Base-by-base conservation (phyloP, 2,329 filamentous ascomycete species). In the Lanzia echinophila region DNA sequence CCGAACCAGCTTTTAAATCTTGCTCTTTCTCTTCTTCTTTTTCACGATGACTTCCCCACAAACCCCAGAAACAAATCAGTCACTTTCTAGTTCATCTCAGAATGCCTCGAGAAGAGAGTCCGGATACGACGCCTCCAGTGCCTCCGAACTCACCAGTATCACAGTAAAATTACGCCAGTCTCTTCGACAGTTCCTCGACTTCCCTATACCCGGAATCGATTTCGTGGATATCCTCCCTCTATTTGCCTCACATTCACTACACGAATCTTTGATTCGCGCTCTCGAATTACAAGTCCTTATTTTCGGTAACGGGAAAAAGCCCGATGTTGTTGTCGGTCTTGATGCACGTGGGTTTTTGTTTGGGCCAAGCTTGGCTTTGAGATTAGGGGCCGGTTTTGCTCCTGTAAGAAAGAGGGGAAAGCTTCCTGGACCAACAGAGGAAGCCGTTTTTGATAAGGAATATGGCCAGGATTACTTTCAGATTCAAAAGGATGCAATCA, bases 141-240 rank as follows among this genome's bases (percentile, higher is more conserved):
- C 66, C 66, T 38, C 63, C 63, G 58, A 65, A 65, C 61, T 69
- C 66, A 60, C 66, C 66, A 56, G 66, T n/a, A n/a, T n/a, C 65
- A 78, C 78, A 78, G 81, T 84, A 79, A 86, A 70, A 73, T 79
- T 91, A 78, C 78, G 84, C 68, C 73, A 75, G 63, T 82, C 86
- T 56, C 82, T 97, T 64, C 88, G 88, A 72, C 85, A 90, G 71
- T 95, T 90, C 75, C 83, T 84, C 67, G 90, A 97, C 78, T 97
- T 96, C 75, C 92, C 92, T 56, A 85, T 87, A 62, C 84, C 87
- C 44, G 92, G 94, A 71, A 92, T 99, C 69, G 79, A 95, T 67
- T 99, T 99, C 73, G 90, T 96, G 76, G 94, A 99, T 70, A 97
- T 99, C 73, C 86, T 99, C 72, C 94, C 94, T 58, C 86, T 97